These are phyloP conservation scores for Xylariaceae sp. DNA, from an alignment of 2,329 filamentous ascomycete genomes.

Conservation along the genomic window DNA sequence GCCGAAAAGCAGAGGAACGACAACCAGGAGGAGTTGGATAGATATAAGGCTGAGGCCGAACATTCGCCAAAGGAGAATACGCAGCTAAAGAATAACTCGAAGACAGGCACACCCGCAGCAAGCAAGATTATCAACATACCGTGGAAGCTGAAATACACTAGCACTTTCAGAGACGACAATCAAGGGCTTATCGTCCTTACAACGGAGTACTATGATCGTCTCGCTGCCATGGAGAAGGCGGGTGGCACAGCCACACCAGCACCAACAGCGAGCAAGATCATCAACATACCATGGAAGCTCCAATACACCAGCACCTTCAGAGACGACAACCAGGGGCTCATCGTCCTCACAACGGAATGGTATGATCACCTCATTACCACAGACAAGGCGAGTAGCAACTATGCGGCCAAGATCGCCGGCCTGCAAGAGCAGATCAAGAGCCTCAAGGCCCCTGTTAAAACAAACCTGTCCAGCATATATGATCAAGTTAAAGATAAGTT, in stretches of 20 bases:
- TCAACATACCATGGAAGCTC: constrained; percentile 22
- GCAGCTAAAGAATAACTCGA: not conserved
- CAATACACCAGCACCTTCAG: constrained; percentile 20
- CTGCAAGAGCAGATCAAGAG: constrained; percentile 3
- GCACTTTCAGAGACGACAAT: constrained; percentile 22
- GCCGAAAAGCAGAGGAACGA: constrained; percentile 14
- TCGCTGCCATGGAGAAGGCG: not conserved
- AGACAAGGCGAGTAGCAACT: not conserved
- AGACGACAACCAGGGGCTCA: constrained; percentile 26
- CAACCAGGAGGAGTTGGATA: constrained; percentile 6
- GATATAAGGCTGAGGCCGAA: not conserved
- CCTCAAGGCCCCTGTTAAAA: not conserved
- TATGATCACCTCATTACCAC: constrained; percentile 22
- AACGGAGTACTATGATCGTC: constrained; percentile 20
- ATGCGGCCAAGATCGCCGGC: not conserved
- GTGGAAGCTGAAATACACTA: constrained; percentile 13
- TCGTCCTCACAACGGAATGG: constrained; percentile 21
- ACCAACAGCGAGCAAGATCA: not conserved
- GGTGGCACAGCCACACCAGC: not conserved
- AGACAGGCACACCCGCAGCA: not conserved
- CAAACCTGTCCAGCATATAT: not conserved
- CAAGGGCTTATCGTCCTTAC: constrained; percentile 23
- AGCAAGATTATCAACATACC: constrained; percentile 22
- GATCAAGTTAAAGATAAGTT: not conserved
- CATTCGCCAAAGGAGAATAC: constrained; percentile 9